Conservation (phyloP, 805 yeast species). For the Wickerhamomyces ciferrii region DNA sequence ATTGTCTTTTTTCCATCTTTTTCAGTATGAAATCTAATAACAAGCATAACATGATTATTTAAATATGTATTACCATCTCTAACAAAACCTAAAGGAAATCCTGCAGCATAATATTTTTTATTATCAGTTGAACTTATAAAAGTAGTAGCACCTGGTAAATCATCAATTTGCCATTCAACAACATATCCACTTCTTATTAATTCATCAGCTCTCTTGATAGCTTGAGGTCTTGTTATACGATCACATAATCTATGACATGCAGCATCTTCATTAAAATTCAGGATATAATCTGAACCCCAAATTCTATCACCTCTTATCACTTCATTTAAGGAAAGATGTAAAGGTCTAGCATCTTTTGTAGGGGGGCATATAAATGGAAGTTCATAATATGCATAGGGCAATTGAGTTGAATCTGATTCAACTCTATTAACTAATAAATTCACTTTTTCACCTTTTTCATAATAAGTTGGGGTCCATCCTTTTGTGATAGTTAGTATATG, state of each 20-base stretch:
- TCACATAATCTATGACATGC: constrained; percentile 68
- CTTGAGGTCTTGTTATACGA: constrained; percentile 46
- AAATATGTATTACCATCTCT: constrained; percentile 55
- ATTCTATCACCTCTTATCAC: constrained; percentile 77
- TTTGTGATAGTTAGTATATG: neutral
- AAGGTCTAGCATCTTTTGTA: constrained; percentile 43
- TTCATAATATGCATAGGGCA: constrained; percentile 73
- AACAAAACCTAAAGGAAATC: constrained; percentile 78
- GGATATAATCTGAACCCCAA: constrained; percentile 67
- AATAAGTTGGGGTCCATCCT: constrained; percentile 34
- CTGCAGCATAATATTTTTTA: constrained; percentile 74
- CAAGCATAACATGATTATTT: constrained; percentile 79
- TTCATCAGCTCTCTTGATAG: constrained; percentile 49
- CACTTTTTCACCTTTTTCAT: constrained; percentile 51
- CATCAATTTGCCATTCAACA: constrained; percentile 81
- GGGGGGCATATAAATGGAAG: constrained; percentile 81
- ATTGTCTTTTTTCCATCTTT: constrained; percentile 46
- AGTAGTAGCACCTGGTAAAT: constrained; percentile 84
- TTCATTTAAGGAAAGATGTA: constrained; percentile 69
- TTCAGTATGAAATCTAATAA: constrained; percentile 62
- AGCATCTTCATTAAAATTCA: constrained; percentile 58
- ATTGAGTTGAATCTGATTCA: constrained; percentile 70
- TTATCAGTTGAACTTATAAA: constrained; percentile 53
- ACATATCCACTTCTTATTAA: constrained; percentile 67
- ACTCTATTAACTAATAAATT: constrained; percentile 72